These are phyloP conservation scores for Flaveria floridana DNA, from an alignment of 140 eudicot species.

Conservation along the genomic window DNA sequence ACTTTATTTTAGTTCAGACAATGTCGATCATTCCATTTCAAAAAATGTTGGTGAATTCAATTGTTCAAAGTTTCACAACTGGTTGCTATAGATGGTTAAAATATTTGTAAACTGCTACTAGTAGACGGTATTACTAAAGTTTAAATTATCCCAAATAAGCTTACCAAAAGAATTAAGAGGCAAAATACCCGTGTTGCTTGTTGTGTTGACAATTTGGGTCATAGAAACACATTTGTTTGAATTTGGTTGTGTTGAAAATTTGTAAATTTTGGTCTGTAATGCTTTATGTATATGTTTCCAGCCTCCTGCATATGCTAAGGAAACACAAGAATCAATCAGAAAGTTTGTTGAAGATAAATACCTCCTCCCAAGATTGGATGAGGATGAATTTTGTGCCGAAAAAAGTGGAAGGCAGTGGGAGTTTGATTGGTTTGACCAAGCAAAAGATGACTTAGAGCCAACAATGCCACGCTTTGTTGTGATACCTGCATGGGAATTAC, in stretches of 20 bases:
- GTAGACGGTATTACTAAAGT: background rate
- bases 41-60: slow-evolving; percentile 6
- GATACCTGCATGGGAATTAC: slow-evolving; percentile 90
- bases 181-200: background rate
- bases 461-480: slow-evolving; percentile 80
- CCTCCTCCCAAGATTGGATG: slow-evolving; percentile 74
- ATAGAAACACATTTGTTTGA: background rate
- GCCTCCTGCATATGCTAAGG: slow-evolving; percentile 91
- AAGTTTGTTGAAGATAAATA: slow-evolving; percentile 70
- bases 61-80: background rate
- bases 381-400: slow-evolving; percentile 76
- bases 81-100: background rate
- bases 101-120: background rate
- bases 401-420: slow-evolving; percentile 92
- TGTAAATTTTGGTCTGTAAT: background rate
- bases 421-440: slow-evolving; percentile 90
- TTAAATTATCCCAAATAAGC: background rate
- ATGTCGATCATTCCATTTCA: background rate
- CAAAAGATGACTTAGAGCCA: slow-evolving; percentile 67
- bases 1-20: no score
- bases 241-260: background rate
- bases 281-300: slow-evolving; percentile 35
- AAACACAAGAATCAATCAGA: slow-evolving; percentile 77
- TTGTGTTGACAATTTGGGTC: background rate
- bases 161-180: background rate